Conservation (phyloP, 2,329 filamentous ascomycete species). For the Pseudocercospora crystallina region DNA sequence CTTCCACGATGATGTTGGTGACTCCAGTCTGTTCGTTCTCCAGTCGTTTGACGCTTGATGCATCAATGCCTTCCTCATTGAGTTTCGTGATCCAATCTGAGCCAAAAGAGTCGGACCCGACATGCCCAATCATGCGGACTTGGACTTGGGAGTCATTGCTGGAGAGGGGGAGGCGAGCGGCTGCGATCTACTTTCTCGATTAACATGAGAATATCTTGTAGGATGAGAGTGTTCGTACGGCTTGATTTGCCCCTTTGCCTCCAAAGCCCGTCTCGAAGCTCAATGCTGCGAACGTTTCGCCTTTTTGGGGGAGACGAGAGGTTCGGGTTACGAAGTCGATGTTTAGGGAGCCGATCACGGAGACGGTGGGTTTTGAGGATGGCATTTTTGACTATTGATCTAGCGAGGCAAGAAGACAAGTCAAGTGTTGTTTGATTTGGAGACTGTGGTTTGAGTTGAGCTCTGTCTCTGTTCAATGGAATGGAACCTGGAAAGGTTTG, state of each 20-base stretch:
- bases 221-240: slow-evolving; percentile 52
- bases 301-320: slow-evolving; percentile 74
- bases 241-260: slow-evolving; percentile 95
- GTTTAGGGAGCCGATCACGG: slow-evolving; percentile 89
- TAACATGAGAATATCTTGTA: too few species aligned
- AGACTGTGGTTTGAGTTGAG: too few species aligned
- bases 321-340: slow-evolving; percentile 90
- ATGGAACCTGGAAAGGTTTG: too few species aligned
- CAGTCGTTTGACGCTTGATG: slow-evolving; percentile 39
- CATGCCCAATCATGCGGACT: slow-evolving; percentile 52
- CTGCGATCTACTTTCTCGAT: slow-evolving; percentile 62
- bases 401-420: too few species aligned
- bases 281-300: slow-evolving; percentile 81
- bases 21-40: slow-evolving; percentile 48
- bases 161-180: slow-evolving; percentile 26
- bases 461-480: too few species aligned
- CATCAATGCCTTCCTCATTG: slow-evolving; percentile 46
- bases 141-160: slow-evolving; percentile 32
- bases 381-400: slow-evolving; percentile 1
- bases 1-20: slow-evolving; percentile 50
- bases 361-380: slow-evolving; percentile 46
- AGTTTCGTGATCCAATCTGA: slow-evolving; percentile 42
- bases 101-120: slow-evolving; percentile 48
- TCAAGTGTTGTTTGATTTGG: too few species aligned
- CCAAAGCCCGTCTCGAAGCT: slow-evolving; percentile 79